Conservation (phyloP, 805 yeast species). For the Candida germanica region DNA sequence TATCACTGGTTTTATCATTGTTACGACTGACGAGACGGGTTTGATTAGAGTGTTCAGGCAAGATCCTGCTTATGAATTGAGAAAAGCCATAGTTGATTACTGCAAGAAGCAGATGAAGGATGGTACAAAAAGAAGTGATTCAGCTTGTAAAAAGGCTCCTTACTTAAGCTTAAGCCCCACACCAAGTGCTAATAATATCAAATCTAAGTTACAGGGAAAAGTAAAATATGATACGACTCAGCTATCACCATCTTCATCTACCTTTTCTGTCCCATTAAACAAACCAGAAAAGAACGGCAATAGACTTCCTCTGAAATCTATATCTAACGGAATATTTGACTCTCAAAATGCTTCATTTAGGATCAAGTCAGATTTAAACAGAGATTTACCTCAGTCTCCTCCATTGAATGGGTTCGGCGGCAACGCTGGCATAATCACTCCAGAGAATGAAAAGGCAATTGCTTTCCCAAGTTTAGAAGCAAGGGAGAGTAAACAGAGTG, state of each 20-base stretch:
- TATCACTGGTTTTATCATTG: constrained; percentile 49
- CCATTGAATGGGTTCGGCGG: neutral
- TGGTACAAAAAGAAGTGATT: neutral
- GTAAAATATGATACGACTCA: constrained; percentile 1
- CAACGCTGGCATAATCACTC: constrained; percentile 11
- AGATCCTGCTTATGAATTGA: constrained; percentile 56
- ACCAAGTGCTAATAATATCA: constrained; percentile 4
- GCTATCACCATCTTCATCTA: constrained; percentile 8
- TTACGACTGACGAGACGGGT: constrained; percentile 76
- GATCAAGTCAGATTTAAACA: constrained; percentile 3
- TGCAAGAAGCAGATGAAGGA: constrained; percentile 13
- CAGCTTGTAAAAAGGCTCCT: neutral
- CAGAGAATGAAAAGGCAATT: constrained; percentile 9
- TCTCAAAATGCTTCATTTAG: constrained; percentile 9
- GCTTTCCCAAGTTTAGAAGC: constrained; percentile 8
- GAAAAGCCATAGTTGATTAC: constrained; percentile 22
- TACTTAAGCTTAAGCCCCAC: constrained; percentile 4
- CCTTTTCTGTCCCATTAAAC: constrained; percentile 4
- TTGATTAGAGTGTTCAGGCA: constrained; percentile 74
- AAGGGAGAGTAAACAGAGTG: neutral
- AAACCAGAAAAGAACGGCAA: constrained; percentile 1
- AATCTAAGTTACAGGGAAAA: constrained; percentile 1
- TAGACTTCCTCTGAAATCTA: constrained; percentile 12
- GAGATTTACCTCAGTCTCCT: neutral
- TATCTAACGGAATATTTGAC: constrained; percentile 11